phyloP scores from a whole-genome alignment of 768 basidiomycete genomes.

The Pleurotus sapidus region DNA sequence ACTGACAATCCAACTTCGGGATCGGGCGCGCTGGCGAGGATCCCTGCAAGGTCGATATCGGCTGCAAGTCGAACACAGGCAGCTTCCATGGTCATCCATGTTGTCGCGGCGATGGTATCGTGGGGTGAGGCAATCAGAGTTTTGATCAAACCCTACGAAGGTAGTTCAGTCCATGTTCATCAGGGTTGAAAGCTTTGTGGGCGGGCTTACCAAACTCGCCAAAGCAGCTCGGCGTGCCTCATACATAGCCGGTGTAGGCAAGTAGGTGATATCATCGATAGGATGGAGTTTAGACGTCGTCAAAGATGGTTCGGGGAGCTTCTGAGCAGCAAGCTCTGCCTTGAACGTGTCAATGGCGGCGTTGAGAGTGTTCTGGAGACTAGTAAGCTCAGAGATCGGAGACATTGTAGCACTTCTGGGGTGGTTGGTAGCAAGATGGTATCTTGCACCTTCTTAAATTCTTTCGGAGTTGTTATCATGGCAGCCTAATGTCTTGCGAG shows the following conservation, averaged over 20 bases:
- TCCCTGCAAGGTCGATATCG: conserved; percentile 28
- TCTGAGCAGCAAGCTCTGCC: conserved; percentile 31
- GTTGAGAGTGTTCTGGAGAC: conserved; percentile 37
- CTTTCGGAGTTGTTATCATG: neutral
- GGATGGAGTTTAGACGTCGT: conserved; percentile 32
- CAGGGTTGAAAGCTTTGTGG: neutral
- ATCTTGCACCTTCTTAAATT: neutral
- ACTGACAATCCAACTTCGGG: conserved; percentile 31
- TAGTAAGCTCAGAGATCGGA: conserved; percentile 30
- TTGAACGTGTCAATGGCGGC: conserved; percentile 35
- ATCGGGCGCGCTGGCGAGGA: conserved; percentile 23
- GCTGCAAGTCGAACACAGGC: conserved; percentile 31
- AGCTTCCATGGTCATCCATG: conserved; percentile 29
- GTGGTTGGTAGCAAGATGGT: neutral
- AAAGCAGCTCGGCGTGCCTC: conserved; percentile 32
- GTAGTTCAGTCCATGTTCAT: neutral
- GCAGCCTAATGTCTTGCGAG: neutral
- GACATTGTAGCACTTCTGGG: conserved; percentile 19
- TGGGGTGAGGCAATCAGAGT: conserved; percentile 32
- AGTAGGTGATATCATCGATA: conserved; percentile 31
- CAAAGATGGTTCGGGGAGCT: conserved; percentile 32
- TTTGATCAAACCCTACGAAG: conserved; percentile 28
- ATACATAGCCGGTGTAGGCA: conserved; percentile 33
- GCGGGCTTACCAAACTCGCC: conserved; percentile 25
- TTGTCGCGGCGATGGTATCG: conserved; percentile 31